Evolutionary conservation across 176 grass and related monocot genomes (phyloP).

Genomic region (Paspalum vaginatum): DNA sequence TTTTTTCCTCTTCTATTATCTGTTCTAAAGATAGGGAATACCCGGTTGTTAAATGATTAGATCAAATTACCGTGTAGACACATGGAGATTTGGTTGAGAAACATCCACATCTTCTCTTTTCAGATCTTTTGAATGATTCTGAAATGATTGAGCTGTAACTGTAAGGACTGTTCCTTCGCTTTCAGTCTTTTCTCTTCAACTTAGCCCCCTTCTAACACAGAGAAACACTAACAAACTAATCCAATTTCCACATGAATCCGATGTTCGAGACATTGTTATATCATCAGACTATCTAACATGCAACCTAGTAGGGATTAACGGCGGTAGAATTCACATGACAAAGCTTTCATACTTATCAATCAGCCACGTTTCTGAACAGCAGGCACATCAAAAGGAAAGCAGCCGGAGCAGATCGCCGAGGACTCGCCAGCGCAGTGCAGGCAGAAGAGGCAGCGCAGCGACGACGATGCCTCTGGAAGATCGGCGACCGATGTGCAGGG

Average conservation of each 20-base stretch:
- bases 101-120: conserved; percentile 9
- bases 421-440: conserved; percentile 45
- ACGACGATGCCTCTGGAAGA: conserved; percentile 22
- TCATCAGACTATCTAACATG: neutral
- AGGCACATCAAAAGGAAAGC: conserved; percentile 74
- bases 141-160: neutral
- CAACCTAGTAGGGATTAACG: neutral
- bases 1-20: neutral
- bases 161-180: neutral
- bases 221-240: conserved; percentile 7
- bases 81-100: conserved; percentile 12
- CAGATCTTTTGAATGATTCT: conserved; percentile 28
- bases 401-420: conserved; percentile 41
- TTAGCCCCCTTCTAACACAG: neutral
- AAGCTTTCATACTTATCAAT: conserved; percentile 33
- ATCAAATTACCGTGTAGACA: conserved; percentile 1
- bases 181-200: conserved; percentile 16
- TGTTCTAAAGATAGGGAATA: neutral
- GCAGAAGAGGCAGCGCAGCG: conserved; percentile 61
- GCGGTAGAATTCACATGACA: neutral
- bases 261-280: conserved; percentile 9
- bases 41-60: conserved; percentile 7
- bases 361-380: conserved; percentile 39
- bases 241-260: neutral
- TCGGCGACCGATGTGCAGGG: conserved; percentile 33